Evolutionary conservation across 306 rosid genomes (phyloP).

Genomic region (Carpinus fangiana): DNA sequence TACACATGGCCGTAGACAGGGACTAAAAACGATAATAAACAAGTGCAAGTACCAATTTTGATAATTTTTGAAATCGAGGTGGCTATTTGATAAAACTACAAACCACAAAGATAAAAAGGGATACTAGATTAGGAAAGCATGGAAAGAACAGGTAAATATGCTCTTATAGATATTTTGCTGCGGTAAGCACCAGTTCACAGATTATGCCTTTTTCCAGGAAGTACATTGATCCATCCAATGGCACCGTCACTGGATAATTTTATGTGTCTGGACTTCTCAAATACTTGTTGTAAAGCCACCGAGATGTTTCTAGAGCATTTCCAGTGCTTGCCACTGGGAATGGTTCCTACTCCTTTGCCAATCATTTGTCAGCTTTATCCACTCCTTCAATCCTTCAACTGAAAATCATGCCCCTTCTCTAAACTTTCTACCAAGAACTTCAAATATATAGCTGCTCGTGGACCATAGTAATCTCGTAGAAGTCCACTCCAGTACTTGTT

Average conservation of each 20-base stretch:
- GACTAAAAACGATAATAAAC: too few relatives aligned
- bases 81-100: too few relatives aligned
- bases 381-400: slow-evolving; percentile 62
- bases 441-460: slow-evolving; percentile 83
- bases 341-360: slow-evolving; percentile 65
- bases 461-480: slow-evolving; percentile 73
- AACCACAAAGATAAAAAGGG: too few relatives aligned
- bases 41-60: too few relatives aligned
- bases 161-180: neutral
- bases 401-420: slow-evolving; percentile 47
- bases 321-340: slow-evolving; percentile 57
- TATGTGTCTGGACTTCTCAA: slow-evolving; percentile 27
- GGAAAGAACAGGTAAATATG: neutral
- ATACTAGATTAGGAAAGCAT: neutral
- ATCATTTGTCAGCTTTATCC: slow-evolving; percentile 88
- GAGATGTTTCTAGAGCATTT: slow-evolving; percentile 57
- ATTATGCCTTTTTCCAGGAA: neutral
- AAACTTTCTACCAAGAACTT: slow-evolving; percentile 66
- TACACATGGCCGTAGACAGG: too few relatives aligned
- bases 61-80: too few relatives aligned
- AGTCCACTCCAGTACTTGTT: slow-evolving; percentile 96
- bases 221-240: neutral
- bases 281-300: slow-evolving; percentile 62
- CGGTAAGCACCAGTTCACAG: neutral
- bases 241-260: slow-evolving; percentile 24